Evolutionary conservation across 805 yeast genomes (phyloP).

Genomic region (Candida railenensis): DNA sequence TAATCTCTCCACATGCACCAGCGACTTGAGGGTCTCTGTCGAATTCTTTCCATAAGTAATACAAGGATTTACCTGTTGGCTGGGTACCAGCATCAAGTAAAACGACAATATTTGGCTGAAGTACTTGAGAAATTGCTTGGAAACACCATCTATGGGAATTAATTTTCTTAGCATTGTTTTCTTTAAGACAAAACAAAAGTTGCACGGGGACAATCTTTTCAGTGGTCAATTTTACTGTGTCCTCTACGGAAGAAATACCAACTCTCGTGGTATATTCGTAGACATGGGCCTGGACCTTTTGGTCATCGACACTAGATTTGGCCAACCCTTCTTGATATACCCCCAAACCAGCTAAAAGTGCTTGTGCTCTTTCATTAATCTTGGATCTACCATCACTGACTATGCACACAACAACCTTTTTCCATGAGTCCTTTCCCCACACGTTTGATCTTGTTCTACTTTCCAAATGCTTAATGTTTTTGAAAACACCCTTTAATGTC

Average conservation of each 20-base stretch:
- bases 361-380: constrained; percentile 61
- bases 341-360: constrained; percentile 63
- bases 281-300: constrained; percentile 61
- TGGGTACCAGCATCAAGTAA: constrained; percentile 66
- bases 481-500: constrained; percentile 63
- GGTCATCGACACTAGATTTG: constrained; percentile 56
- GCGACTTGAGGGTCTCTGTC: constrained; percentile 59
- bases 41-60: constrained; percentile 63
- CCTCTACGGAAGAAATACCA: constrained; percentile 45
- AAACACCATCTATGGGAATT: constrained; percentile 71
- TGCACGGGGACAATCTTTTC: constrained; percentile 63
- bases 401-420: constrained; percentile 60
- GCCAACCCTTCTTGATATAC: constrained; percentile 67
- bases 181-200: constrained; percentile 59
- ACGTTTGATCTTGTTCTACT: constrained; percentile 45
- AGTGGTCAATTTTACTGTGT: constrained; percentile 52
- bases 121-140: constrained; percentile 58
- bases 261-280: constrained; percentile 67
- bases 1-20: constrained; percentile 74
- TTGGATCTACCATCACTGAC: constrained; percentile 68
- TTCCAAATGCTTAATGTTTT: constrained; percentile 59
- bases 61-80: constrained; percentile 56
- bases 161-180: constrained; percentile 61
- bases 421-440: constrained; percentile 54
- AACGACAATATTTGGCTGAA: constrained; percentile 57